Evolutionary conservation across 2,329 filamentous ascomycete species (phyloP).

Genomic region (Fusarium decemcellulare): DNA sequence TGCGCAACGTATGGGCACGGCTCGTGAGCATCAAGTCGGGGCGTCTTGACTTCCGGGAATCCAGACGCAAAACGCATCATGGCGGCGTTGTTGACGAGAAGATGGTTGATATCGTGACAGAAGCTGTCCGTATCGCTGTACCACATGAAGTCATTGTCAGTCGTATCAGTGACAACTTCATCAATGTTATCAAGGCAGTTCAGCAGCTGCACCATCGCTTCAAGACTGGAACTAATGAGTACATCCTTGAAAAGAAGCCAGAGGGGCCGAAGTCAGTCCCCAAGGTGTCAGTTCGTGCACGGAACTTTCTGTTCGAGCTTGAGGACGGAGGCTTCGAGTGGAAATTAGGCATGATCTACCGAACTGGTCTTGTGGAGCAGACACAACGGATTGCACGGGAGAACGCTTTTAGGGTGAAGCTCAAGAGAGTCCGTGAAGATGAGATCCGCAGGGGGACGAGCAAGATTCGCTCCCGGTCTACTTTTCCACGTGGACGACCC

Average conservation of each 20-base stretch:
- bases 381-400: constrained; percentile 90
- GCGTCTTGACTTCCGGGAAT: constrained; percentile 84
- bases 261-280: constrained; percentile 90
- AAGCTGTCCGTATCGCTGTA: constrained; percentile 89
- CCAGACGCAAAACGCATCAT: constrained; percentile 74
- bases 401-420: constrained; percentile 90
- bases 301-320: constrained; percentile 89
- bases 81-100: constrained; percentile 78
- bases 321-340: constrained; percentile 98
- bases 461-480: constrained; percentile 70
- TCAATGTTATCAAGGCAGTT: constrained; percentile 88
- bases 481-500: constrained; percentile 55
- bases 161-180: constrained; percentile 92
- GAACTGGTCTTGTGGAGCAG: constrained; percentile 89
- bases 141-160: constrained; percentile 93
- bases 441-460: constrained; percentile 68
- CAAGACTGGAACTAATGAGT: constrained; percentile 88
- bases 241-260: constrained; percentile 87
- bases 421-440: constrained; percentile 85
- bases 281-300: constrained; percentile 85
- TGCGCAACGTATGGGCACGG: constrained; percentile 88
- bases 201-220: constrained; percentile 96
- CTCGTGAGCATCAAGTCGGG: constrained; percentile 87
- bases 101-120: constrained; percentile 86
- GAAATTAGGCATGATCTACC: constrained; percentile 96